A percentile compares a stretch with the other conserved stretches of the same genome.
Evolutionary conservation across 352 stramenopile genomes (phyloP).

Genomic region (Pythium apleroticum): DNA sequence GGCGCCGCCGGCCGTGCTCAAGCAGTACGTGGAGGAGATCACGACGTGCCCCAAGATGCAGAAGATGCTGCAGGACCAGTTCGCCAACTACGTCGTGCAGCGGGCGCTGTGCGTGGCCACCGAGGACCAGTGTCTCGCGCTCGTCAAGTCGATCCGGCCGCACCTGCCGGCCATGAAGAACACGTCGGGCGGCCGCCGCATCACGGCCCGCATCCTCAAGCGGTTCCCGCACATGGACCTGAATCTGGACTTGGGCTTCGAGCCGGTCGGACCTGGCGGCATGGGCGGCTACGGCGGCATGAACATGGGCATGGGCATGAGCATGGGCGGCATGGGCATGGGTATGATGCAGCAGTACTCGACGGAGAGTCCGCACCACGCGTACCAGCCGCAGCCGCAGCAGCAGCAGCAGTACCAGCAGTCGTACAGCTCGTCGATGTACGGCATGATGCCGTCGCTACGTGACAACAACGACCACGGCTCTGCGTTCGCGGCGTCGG

Average conservation of each 20-base stretch:
- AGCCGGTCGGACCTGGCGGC: slow-evolving; percentile 8
- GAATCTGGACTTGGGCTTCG: slow-evolving; percentile 62
- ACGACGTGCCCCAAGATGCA: slow-evolving; percentile 83
- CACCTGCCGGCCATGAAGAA: slow-evolving; percentile 95
- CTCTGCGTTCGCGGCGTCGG: slow-evolving; percentile 11
- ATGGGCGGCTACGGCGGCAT: slow-evolving; percentile 33
- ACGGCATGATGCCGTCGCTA: slow-evolving; percentile 30
- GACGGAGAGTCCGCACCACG: slow-evolving; percentile 4
- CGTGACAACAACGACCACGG: slow-evolving; percentile 22
- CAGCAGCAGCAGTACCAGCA: slow-evolving; percentile 21
- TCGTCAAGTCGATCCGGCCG: slow-evolving; percentile 96
- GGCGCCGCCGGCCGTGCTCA: slow-evolving; percentile 71
- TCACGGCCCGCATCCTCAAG: slow-evolving; percentile 96
- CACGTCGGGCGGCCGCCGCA: slow-evolving; percentile 92
- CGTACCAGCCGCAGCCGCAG: slow-evolving; percentile 21
- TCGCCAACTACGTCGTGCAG: slow-evolving; percentile 99
- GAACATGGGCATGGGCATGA: slow-evolving; percentile 7
- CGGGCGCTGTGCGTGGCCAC: slow-evolving; percentile 94
- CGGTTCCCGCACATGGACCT: slow-evolving; percentile 96
- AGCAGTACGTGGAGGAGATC: slow-evolving; percentile 79
- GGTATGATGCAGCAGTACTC: neutral
- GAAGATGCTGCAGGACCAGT: slow-evolving; percentile 97
- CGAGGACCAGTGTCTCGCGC: slow-evolving; percentile 91
- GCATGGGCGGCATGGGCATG: neutral
- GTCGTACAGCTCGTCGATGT: slow-evolving; percentile 28